Evolutionary conservation across 1,284 basidiomycete species (phyloP), one percentile per base, ranked within the genome.

Genomic region (Marasmius tenuissimus): DNA sequence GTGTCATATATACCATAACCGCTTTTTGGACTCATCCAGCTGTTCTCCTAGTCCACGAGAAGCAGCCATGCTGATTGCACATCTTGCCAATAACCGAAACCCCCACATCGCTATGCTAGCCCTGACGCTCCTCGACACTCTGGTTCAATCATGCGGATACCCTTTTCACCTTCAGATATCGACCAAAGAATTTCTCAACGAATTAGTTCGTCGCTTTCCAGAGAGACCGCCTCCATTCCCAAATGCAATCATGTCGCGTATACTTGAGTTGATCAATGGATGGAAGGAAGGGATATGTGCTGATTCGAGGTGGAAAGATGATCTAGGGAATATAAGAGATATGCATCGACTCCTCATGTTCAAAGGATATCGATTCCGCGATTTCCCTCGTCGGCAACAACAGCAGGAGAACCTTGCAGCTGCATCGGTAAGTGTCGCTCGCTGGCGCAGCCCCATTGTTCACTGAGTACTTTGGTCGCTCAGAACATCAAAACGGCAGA

Each of bases 151-250:
- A 55, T 98, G 96, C 73, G 97, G 97, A 69, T 99, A 99, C 76
- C 89, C 96, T 0, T 92, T 99, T 64, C 97, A 99, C 72, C 89
- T 99, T 27, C 97, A 99, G 75, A 93, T 99, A 68, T 85, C 93
- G n/a, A 99, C 97, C 27, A 99, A 99, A 73, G 97, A 98, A 73
- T 99, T 99, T 72, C 83, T 99, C 20, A 99, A 99, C 76, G 97
- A 98, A 75, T 91, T 99, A 70, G 97, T 99, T 33, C 89, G 96
- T 51, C 86, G 97, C 63, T 99, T 99, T 75, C 97, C 97, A 9
- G 97, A 99, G 76, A 87, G 97, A 48, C 97, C 97, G 3, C 97
- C 97, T 0, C 92, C 94, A 9, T 96, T 97, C 73, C 94, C 94
- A 0, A 93, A 94, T 6, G 91, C 95, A 14, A 92, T 97, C 66